Conservation (phyloP, 2,329 filamentous ascomycete species). For the Eutypa lata region DNA sequence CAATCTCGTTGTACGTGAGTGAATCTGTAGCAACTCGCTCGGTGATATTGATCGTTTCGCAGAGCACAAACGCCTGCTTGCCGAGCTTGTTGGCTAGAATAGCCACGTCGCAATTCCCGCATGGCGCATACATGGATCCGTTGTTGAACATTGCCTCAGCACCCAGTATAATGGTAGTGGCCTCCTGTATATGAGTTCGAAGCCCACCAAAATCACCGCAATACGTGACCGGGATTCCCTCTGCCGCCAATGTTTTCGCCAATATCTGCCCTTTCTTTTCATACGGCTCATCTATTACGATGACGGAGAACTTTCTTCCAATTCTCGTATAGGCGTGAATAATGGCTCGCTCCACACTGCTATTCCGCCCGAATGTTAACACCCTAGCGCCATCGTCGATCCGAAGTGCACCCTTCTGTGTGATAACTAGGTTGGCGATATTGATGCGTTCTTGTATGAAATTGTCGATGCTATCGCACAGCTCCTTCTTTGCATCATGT, state of each 20-base stretch:
- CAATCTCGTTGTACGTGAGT: conserved; percentile 91
- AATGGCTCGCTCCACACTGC: conserved; percentile 80
- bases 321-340: conserved; percentile 62
- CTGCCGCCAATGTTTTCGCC: conserved; percentile 64
- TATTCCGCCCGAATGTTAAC: conserved; percentile 82
- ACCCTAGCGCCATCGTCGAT: conserved; percentile 79
- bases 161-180: conserved; percentile 74
- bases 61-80: conserved; percentile 82
- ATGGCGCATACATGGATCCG: conserved; percentile 81
- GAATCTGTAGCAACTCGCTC: conserved; percentile 85
- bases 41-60: conserved; percentile 91
- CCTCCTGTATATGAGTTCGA: conserved; percentile 64
- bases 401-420: conserved; percentile 68
- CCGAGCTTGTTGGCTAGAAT: conserved; percentile 74
- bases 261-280: conserved; percentile 54
- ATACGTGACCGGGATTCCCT: conserved; percentile 77
- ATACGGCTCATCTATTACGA: conserved; percentile 72
- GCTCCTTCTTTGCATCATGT: conserved; percentile 71
- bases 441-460: conserved; percentile 90
- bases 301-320: conserved; percentile 77
- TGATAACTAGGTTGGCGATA: conserved; percentile 82
- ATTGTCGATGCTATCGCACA: conserved; percentile 78
- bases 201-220: conserved; percentile 73
- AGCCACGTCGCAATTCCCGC: conserved; percentile 83
- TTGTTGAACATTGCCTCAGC: conserved; percentile 96